phyloP scores from a whole-genome alignment of 352 stramenopile genomes.

The Phytophthora rubi region DNA sequence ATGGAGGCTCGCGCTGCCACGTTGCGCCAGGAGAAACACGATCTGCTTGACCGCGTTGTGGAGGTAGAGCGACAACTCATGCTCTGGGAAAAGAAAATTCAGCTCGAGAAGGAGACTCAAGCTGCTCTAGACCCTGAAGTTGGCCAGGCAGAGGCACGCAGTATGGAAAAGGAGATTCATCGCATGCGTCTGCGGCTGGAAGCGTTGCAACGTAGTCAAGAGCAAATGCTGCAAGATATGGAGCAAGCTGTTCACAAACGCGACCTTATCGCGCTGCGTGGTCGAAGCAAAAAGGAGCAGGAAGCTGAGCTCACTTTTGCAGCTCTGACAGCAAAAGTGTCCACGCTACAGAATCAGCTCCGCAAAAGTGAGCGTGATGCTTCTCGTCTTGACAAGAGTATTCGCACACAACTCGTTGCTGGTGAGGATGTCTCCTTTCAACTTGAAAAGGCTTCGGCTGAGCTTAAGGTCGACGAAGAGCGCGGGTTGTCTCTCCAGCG shows the following conservation, averaged over 20 bases:
- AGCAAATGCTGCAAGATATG: conserved; percentile 95
- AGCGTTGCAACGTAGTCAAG: conserved; percentile 90
- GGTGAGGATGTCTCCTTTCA: conserved; percentile 78
- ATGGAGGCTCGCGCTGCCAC: conserved; percentile 78
- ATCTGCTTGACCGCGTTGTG: conserved; percentile 90
- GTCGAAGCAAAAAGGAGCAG: conserved; percentile 79
- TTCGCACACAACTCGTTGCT: conserved; percentile 65
- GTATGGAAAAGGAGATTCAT: conserved; percentile 97
- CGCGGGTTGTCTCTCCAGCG: conserved; percentile 69
- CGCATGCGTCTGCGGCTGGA: conserved; percentile 95
- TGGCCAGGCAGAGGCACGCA: conserved; percentile 89
- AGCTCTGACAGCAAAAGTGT: conserved; percentile 86
- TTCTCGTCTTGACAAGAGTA: conserved; percentile 62
- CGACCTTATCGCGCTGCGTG: conserved; percentile 92
- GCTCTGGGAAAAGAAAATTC: conserved; percentile 97
- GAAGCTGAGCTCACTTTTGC: conserved; percentile 82
- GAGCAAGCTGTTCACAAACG: conserved; percentile 94
- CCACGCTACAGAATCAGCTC: conserved; percentile 74
- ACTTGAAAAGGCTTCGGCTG: conserved; percentile 73
- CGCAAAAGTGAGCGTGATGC: conserved; percentile 76
- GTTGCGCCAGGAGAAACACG: conserved; percentile 87
- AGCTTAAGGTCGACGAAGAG: conserved; percentile 86
- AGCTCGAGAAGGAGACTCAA: conserved; percentile 96
- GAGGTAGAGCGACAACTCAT: conserved; percentile 94
- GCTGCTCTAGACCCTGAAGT: conserved; percentile 93